Evolutionary conservation across 129 eudicot species (phyloP).

Genomic region (Chrysanthemum seticuspe): DNA sequence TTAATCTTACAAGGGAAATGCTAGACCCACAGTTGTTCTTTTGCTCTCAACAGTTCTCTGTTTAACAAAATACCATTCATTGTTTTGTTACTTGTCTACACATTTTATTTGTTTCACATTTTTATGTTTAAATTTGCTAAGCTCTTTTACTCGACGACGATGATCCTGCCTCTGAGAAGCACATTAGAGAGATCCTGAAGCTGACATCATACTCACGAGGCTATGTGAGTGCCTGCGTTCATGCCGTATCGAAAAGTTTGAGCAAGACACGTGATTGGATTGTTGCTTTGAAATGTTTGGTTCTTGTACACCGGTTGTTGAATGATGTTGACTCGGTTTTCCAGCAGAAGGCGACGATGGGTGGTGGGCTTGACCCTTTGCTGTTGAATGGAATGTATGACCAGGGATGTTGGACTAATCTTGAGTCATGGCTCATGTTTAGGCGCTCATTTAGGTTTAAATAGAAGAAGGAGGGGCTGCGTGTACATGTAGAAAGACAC

Average conservation of each 20-base stretch:
- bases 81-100: not conserved
- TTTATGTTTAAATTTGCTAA: not conserved
- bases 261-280: conserved; percentile 81
- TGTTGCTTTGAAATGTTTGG: conserved; percentile 67
- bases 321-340: conserved; percentile 56
- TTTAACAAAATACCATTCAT: not conserved
- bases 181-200: conserved; percentile 52
- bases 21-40: not conserved
- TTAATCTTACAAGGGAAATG: not conserved
- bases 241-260: conserved; percentile 45
- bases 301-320: conserved; percentile 54
- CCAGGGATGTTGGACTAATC: too few relatives aligned
- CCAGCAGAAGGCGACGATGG: conserved; percentile 23
- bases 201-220: conserved; percentile 59
- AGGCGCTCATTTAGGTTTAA: too few relatives aligned
- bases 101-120: not conserved
- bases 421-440: too few relatives aligned
- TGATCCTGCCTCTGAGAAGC: conserved; percentile 73
- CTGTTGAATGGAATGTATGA: conserved; percentile 85
- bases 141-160: conserved; percentile 30
- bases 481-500: too few relatives aligned
- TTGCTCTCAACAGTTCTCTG: not conserved
- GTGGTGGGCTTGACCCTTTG: conserved; percentile 82
- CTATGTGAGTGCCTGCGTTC: conserved; percentile 59
- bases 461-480: too few relatives aligned